phyloP scores from a whole-genome alignment of 2,329 filamentous ascomycete genomes.

The Penicillium sp. region DNA sequence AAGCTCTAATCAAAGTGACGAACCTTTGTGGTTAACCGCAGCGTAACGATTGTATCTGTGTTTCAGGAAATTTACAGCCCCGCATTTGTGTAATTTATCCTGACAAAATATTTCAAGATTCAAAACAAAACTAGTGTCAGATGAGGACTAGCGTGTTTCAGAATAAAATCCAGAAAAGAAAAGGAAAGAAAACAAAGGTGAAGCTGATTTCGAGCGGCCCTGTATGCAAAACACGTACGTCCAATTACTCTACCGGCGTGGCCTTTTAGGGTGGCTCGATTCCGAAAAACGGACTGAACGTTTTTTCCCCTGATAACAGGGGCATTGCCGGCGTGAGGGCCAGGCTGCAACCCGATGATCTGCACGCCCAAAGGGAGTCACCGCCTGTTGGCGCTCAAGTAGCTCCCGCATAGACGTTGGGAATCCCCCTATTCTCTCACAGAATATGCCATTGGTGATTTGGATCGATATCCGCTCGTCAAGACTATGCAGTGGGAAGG shows the following conservation, averaged over 20 bases:
- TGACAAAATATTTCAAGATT: conserved; percentile 4
- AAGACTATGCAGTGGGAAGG: conserved; percentile 1
- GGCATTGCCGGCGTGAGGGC: conserved; percentile 4
- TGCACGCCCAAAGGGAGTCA: conserved; percentile 6
- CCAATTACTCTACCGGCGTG: not conserved
- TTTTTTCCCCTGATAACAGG: not conserved
- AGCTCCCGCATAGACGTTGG: conserved; percentile 5
- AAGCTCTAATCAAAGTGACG: not conserved
- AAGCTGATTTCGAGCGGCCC: conserved; percentile 12
- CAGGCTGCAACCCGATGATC: conserved; percentile 4
- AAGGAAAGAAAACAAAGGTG: conserved; percentile 5
- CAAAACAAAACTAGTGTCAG: conserved; percentile 1
- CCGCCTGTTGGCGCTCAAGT: conserved; percentile 5
- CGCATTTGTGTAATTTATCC: not conserved
- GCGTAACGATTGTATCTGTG: conserved; percentile 3
- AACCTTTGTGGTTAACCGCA: not conserved
- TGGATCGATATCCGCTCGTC: conserved; percentile 4
- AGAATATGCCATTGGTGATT: not conserved
- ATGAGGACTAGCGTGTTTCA: conserved; percentile 8
- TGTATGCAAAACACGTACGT: conserved; percentile 2
- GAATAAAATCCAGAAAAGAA: conserved; percentile 12
- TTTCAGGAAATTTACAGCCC: conserved; percentile 9
- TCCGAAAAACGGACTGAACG: conserved; percentile 1
- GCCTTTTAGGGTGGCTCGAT: not conserved
- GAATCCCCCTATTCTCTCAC: conserved; percentile 8